Evolutionary conservation across 176 grass and related monocot species (phyloP).

Genomic region (Pontederia paniculata): DNA sequence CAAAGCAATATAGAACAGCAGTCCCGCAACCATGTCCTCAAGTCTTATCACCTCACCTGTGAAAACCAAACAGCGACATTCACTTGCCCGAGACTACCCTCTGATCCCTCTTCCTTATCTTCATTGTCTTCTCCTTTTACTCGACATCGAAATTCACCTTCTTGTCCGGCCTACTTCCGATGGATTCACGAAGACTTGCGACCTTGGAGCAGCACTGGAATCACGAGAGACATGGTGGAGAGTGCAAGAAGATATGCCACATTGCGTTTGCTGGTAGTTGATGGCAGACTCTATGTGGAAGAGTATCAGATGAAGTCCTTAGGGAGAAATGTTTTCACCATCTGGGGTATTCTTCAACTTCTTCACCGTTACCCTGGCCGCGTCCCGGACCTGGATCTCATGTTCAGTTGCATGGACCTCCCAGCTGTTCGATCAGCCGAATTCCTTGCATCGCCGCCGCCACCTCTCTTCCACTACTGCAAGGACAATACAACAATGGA

Average conservation of each 20-base stretch:
- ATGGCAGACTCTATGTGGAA: slow-evolving; percentile 6
- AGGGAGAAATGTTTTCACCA: slow-evolving; percentile 6
- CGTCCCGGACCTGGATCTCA: slow-evolving; percentile 12
- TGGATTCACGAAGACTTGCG: slow-evolving; percentile 12
- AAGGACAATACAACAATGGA: slow-evolving; percentile 6
- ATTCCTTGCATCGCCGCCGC: not conserved
- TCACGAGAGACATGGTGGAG: slow-evolving; percentile 8
- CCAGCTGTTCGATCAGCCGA: not conserved
- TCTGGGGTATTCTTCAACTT: slow-evolving; percentile 12
- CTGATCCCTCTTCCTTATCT: not conserved
- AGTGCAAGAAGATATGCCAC: not conserved
- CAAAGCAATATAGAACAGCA: no score
- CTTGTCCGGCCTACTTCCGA: slow-evolving; percentile 9
- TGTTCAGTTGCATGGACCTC: slow-evolving; percentile 13
- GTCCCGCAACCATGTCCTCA: no score
- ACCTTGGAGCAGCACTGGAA: slow-evolving; percentile 7
- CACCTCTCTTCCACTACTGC: slow-evolving; percentile 14
- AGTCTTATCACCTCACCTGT: not conserved
- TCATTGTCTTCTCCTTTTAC: not conserved
- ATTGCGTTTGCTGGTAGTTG: slow-evolving; percentile 10
- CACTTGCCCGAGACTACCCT: not conserved
- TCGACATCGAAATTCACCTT: not conserved
- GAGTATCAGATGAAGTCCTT: not conserved
- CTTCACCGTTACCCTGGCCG: slow-evolving; percentile 10
- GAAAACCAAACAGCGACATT: not conserved